Evolutionary conservation across 225 moss, liverwort and hornwort species (phyloP).

Genomic region (Takakia lepidozioides): DNA sequence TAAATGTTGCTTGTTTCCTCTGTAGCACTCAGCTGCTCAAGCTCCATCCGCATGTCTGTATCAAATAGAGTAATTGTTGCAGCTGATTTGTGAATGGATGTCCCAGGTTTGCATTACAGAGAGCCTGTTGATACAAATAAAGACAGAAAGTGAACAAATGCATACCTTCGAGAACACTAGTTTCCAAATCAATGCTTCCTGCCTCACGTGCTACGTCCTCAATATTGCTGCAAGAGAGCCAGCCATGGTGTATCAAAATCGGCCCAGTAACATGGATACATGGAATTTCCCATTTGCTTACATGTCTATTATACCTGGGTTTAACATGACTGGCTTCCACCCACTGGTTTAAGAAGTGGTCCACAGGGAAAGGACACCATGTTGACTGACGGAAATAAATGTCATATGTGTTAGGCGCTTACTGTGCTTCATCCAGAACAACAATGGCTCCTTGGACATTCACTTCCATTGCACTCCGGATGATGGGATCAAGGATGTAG

Average conservation of each 20-base stretch:
- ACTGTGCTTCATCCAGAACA: constrained; percentile 77
- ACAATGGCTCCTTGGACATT: constrained; percentile 57
- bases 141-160: too few species aligned
- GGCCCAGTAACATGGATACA: neutral
- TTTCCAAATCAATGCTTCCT: constrained; percentile 64
- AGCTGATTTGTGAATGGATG: too few species aligned
- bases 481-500: constrained; percentile 67
- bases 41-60: constrained; percentile 55
- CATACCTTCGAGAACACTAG: constrained; percentile 36
- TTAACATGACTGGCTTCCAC: too few species aligned
- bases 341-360: too few species aligned
- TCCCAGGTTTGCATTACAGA: too few species aligned
- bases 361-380: too few species aligned
- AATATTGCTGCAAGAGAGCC: constrained; percentile 49
- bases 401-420: constrained; percentile 23
- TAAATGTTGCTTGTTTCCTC: constrained; percentile 28
- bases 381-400: too few species aligned
- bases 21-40: constrained; percentile 32
- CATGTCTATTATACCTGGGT: too few species aligned
- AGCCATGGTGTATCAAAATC: too few species aligned
- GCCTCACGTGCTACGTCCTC: constrained; percentile 81
- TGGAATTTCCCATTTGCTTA: too few species aligned
- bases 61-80: too few species aligned
- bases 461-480: constrained; percentile 61
- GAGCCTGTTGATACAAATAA: too few species aligned